Conservation (phyloP, 2,329 filamentous ascomycete genomes). For the Clarireedia homoeocarpa region DNA sequence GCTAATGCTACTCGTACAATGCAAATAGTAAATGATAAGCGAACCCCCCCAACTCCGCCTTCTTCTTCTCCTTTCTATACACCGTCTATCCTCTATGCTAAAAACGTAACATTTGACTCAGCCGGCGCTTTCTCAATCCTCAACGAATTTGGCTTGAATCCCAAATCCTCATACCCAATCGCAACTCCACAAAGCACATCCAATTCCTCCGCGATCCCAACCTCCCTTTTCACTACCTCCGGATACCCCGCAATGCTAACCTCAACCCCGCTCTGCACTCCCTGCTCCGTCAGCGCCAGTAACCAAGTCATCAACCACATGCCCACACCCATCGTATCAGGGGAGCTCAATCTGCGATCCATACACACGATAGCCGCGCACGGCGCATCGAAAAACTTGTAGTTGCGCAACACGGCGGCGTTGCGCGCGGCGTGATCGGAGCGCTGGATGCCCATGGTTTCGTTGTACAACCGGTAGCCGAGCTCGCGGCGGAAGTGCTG, state of each 20-base stretch:
- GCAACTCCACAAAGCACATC: conserved; percentile 6
- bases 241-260: conserved; percentile 2
- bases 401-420: conserved; percentile 1
- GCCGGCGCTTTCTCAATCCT: not conserved
- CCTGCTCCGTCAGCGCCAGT: conserved; percentile 2
- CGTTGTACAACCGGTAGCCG: conserved; percentile 1
- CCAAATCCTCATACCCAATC: conserved; percentile 2
- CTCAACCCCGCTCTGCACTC: not conserved
- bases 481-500: conserved; percentile 1
- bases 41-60: no score
- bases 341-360: not conserved
- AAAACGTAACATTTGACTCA: not conserved
- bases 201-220: not conserved
- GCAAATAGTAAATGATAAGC: no score
- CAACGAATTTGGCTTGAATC: not conserved
- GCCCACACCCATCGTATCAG: conserved; percentile 1
- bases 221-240: not conserved
- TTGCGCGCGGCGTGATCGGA: not conserved
- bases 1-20: no score
- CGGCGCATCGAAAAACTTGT: not conserved
- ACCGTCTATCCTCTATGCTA: not conserved
- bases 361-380: conserved; percentile 2
- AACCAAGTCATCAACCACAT: conserved; percentile 6
- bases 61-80: not conserved
- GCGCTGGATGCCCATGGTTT: not conserved